A percentile compares a stretch with the other conserved stretches of the same genome.
phyloP scores from a whole-genome alignment of 2,329 filamentous ascomycete species.

The Exophiala sp. region DNA sequence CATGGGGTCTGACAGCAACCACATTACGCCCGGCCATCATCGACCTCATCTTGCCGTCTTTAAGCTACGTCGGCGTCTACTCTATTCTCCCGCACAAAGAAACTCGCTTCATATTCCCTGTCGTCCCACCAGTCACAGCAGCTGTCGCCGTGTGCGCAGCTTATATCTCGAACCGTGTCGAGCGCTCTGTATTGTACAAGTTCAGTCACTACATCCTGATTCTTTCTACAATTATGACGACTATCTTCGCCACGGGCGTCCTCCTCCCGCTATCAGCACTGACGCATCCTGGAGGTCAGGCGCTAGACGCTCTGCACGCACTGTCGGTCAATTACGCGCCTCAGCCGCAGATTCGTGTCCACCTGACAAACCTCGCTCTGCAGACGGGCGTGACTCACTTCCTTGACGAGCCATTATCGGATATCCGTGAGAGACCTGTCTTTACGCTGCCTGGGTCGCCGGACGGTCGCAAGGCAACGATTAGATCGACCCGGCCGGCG shows the following conservation, averaged over 20 bases:
- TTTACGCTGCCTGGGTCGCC: slow-evolving; percentile 26
- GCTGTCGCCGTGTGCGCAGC: slow-evolving; percentile 70
- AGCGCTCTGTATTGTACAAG: slow-evolving; percentile 58
- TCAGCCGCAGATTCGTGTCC: slow-evolving; percentile 39
- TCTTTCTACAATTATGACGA: slow-evolving; percentile 58
- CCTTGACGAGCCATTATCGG: slow-evolving; percentile 40
- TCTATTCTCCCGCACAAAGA: slow-evolving; percentile 93
- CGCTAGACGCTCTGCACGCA: slow-evolving; percentile 52
- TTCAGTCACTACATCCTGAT: slow-evolving; percentile 55
- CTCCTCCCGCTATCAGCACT: slow-evolving; percentile 78
- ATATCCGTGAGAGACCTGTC: slow-evolving; percentile 19
- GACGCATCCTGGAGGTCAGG: slow-evolving; percentile 90
- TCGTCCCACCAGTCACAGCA: slow-evolving; percentile 74
- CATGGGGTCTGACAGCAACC: slow-evolving; percentile 2
- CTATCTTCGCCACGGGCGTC: slow-evolving; percentile 61
- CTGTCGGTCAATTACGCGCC: slow-evolving; percentile 21
- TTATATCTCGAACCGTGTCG: slow-evolving; percentile 63
- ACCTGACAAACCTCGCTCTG: slow-evolving; percentile 60
- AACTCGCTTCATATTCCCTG: slow-evolving; percentile 90
- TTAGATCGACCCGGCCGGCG: slow-evolving; percentile 12
- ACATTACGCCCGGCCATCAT: slow-evolving; percentile 47
- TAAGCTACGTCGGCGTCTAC: slow-evolving; percentile 75
- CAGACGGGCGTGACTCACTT: slow-evolving; percentile 63
- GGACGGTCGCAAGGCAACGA: slow-evolving; percentile 23
- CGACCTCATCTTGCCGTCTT: slow-evolving; percentile 59